Base-by-base conservation (phyloP, 2,329 filamentous ascomycete species). In the Colletotrichum chlorophyti region DNA sequence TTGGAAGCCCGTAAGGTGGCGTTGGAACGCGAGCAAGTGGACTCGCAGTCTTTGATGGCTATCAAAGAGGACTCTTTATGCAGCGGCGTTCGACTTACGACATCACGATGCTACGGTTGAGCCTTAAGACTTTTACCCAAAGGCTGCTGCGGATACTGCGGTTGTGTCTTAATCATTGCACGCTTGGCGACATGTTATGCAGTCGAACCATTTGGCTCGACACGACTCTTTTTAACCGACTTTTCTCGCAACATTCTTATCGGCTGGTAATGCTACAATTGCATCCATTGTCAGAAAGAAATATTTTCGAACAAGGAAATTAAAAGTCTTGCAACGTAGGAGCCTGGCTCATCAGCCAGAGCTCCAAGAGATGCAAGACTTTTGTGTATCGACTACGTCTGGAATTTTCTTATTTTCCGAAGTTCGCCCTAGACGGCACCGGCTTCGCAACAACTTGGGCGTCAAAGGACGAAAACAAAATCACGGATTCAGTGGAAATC, bases 361-460 rank as follows among this genome's bases (percentile, higher is more conserved):
- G 46, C 27, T 35, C 34, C 37, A 12, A 47, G 40, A 41, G 12
- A 24, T 48, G 27, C 29, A 24, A 45, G 53, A 57, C 51, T 57
- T 60, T 45, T 46, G 35, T 62, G 60, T 62, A 61, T 62, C 57
- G 57, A 62, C 50, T 57, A 60, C 32, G 59, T 29, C 37, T 58
- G 46, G 47, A 47, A 58, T 46, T 35, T 58, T n/a, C n/a, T n/a
- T n/a, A n/a, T n/a, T n/a, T 32, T 59, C 43, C 17, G 17, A 37
- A 24, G 23, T 4, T 40, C 42, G 58, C 27, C 53, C 23, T 19
- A 45, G 24, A 38, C 15, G 46, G 34, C 46, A 51, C 34, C 35
- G 35, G 31, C 53, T 31, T 17, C 32, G 23, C 46, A 58, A 32
- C 23, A 47, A 41, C 11, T 40, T 15, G 24, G 46, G 46, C 46